Percentiles rank a stretch among this genome's conserved stretches.
phyloP scores from a whole-genome alignment of 345 rosid species.

The thale cress (Arabidopsis thaliana) region DNA sequence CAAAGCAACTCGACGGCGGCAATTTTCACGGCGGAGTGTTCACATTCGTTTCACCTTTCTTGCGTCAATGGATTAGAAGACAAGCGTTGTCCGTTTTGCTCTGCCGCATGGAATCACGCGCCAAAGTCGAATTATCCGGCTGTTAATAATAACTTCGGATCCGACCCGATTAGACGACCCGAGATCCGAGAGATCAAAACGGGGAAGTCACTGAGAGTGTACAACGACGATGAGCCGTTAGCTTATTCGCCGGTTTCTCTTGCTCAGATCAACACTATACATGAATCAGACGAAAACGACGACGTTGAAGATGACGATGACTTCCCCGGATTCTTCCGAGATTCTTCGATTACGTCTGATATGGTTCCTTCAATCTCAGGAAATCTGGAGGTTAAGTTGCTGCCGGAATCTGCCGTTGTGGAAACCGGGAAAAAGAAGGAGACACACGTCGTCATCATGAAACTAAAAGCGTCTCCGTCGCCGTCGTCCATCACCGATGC shows the following conservation, averaged over 20 bases:
- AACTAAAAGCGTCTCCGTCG: conserved; percentile 61
- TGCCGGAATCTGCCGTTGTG: conserved; percentile 74
- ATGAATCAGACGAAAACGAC: conserved; percentile 79
- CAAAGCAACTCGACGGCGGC: conserved; percentile 69
- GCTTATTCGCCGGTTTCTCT: conserved; percentile 56
- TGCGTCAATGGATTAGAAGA: conserved; percentile 62
- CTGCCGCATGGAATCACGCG: conserved; percentile 59
- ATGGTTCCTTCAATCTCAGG: conserved; percentile 31
- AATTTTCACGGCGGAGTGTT: conserved; percentile 88
- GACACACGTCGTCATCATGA: conserved; percentile 64
- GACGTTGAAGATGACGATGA: conserved; percentile 50
- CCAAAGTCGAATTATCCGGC: conserved; percentile 39
- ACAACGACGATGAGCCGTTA: conserved; percentile 84
- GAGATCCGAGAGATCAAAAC: conserved; percentile 48
- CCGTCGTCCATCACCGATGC: conserved; percentile 34
- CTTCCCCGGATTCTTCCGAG: conserved; percentile 66
- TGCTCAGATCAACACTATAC: conserved; percentile 72
- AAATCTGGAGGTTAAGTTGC: conserved; percentile 53
- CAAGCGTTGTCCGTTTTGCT: conserved; percentile 79
- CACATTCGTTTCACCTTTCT: conserved; percentile 81
- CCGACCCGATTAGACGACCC: conserved; percentile 33
- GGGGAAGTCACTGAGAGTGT: conserved; percentile 60
- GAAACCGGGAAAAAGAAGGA: conserved; percentile 62
- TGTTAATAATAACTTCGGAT: not conserved
- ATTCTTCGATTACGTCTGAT: conserved; percentile 28